These are phyloP conservation scores for Pseudocercospora fuligena DNA, from an alignment of 2,329 filamentous ascomycete species.

Conservation along the genomic window DNA sequence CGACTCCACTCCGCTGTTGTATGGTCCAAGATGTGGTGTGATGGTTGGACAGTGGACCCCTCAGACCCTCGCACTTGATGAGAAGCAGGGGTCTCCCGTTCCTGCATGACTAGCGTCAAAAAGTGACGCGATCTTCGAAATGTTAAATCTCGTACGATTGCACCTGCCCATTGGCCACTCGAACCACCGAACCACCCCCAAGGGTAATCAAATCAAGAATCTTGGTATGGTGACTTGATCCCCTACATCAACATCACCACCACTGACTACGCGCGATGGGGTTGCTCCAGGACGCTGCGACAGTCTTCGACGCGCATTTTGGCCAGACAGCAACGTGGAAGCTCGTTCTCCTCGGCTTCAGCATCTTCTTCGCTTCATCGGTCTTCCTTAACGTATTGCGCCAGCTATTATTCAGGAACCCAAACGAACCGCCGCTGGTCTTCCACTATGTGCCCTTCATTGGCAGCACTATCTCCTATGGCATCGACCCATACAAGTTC, in stretches of 20 bases:
- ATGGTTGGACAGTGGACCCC: background rate
- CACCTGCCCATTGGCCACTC: conserved; percentile 16
- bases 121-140: conserved; percentile 1
- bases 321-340: conserved; percentile 44
- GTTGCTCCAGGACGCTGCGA: conserved; percentile 34
- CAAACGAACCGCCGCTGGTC: conserved; percentile 67
- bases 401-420: conserved; percentile 74
- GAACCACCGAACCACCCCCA: background rate
- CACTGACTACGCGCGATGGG: conserved; percentile 31
- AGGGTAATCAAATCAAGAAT: conserved; percentile 10
- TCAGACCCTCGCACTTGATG: background rate
- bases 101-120: conserved; percentile 7
- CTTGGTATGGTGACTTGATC: background rate
- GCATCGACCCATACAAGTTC: conserved; percentile 90
- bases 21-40: background rate
- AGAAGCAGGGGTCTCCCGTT: background rate
- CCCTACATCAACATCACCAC: background rate
- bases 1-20: background rate
- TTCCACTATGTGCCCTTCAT: conserved; percentile 73
- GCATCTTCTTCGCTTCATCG: conserved; percentile 57
- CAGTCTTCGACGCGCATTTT: conserved; percentile 27
- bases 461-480: conserved; percentile 90
- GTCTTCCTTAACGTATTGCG: conserved; percentile 78
- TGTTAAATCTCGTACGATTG: conserved; percentile 16
- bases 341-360: conserved; percentile 50